phyloP scores from a whole-genome alignment of 805 yeast genomes.

The Pichia nakasei region DNA sequence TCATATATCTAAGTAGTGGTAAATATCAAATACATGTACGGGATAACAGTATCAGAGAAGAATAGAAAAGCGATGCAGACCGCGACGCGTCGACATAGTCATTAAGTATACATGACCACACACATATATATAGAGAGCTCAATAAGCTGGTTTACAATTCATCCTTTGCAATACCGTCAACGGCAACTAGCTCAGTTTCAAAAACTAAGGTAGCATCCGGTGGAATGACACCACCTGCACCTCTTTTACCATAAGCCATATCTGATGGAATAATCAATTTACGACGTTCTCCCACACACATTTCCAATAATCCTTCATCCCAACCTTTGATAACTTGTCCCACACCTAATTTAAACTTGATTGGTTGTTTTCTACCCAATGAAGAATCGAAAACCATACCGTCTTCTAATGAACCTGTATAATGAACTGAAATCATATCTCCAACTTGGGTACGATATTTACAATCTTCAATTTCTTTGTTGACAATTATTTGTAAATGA shows the following conservation, averaged over 20 bases:
- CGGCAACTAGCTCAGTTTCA: constrained; percentile 54
- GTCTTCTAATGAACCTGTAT: constrained; percentile 59
- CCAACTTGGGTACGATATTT: constrained; percentile 49
- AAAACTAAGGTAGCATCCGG: constrained; percentile 65
- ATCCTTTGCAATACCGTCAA: constrained; percentile 22
- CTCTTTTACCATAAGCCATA: constrained; percentile 69
- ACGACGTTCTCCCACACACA: constrained; percentile 87
- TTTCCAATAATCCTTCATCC: constrained; percentile 76
- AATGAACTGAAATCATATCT: constrained; percentile 67
- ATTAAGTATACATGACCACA: too few relatives aligned
- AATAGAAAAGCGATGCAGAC: too few relatives aligned
- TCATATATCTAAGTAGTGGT: too few relatives aligned
- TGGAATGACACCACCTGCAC: constrained; percentile 64
- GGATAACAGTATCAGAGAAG: too few relatives aligned
- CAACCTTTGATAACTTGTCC: constrained; percentile 84
- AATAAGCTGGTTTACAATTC: constrained; percentile 17
- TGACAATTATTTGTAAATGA: constrained; percentile 25
- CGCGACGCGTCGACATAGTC: too few relatives aligned
- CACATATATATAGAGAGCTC: too few relatives aligned
- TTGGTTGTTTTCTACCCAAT: constrained; percentile 51
- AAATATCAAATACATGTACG: too few relatives aligned
- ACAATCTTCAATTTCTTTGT: constrained; percentile 36
- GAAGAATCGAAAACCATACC: constrained; percentile 76
- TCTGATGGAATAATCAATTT: constrained; percentile 70
- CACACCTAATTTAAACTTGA: constrained; percentile 61